phyloP scores from a whole-genome alignment of 1,139 yeast genomes.

The Geotrichum reessii region DNA sequence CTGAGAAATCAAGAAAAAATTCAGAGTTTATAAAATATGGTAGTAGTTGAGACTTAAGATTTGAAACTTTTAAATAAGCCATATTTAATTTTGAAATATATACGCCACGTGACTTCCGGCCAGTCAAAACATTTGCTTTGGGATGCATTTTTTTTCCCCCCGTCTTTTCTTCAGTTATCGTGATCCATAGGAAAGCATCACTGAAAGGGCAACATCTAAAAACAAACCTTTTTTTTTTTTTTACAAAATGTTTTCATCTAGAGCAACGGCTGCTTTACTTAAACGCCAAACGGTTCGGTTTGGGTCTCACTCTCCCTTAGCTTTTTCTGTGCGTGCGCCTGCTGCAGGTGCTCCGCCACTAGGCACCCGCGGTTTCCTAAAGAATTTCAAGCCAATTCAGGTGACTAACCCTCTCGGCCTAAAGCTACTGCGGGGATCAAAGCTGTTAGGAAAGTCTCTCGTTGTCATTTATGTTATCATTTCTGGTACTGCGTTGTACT shows the following conservation, averaged over 20 bases:
- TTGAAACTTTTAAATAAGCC: too few relatives aligned
- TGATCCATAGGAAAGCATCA: neutral
- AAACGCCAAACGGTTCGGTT: neutral
- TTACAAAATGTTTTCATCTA: neutral
- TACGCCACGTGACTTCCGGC: neutral
- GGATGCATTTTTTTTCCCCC: neutral
- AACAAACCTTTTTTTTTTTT: too few relatives aligned
- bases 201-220: too few relatives aligned
- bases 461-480: slow-evolving; percentile 27
- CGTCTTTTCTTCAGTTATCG: neutral
- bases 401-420: slow-evolving; percentile 21
- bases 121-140: neutral
- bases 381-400: slow-evolving; percentile 10
- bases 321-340: neutral
- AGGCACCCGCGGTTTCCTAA: slow-evolving; percentile 1
- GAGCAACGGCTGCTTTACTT: neutral
- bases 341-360: neutral
- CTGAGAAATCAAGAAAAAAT: neutral
- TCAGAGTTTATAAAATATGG: too few relatives aligned
- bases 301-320: neutral
- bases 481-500: slow-evolving; percentile 22
- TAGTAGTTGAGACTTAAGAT: too few relatives aligned
- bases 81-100: neutral
- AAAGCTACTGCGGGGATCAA: slow-evolving; percentile 18
- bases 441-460: slow-evolving; percentile 17